These are phyloP conservation scores for Fusarium camptoceras DNA, from an alignment of 2,329 filamentous ascomycete genomes.

Conservation along the genomic window DNA sequence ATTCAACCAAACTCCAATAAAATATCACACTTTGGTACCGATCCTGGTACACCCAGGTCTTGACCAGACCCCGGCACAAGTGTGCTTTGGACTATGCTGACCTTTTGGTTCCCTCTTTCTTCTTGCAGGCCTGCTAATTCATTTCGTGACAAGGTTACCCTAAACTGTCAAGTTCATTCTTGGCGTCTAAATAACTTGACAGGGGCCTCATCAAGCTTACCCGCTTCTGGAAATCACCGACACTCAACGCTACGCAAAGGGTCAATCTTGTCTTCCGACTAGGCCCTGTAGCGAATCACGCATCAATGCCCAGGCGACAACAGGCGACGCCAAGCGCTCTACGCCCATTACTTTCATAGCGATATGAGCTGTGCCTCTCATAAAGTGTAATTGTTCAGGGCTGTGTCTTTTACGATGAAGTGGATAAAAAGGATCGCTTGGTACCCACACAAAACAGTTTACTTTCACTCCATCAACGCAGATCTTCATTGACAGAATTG, in stretches of 20 bases:
- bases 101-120: too few relatives aligned
- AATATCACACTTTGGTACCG: too few relatives aligned
- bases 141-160: not conserved
- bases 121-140: not conserved
- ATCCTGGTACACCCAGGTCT: too few relatives aligned
- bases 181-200: not conserved
- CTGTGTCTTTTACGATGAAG: too few relatives aligned
- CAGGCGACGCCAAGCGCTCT: not conserved
- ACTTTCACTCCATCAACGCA: accelerated
- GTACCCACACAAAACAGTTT: not conserved
- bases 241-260: not conserved
- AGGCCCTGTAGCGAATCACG: not conserved
- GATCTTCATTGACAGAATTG: not conserved
- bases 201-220: not conserved
- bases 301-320: not conserved
- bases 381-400: not conserved
- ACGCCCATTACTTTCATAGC: accelerated
- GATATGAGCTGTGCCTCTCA: not conserved
- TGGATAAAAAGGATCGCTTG: not conserved
- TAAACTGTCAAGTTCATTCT: not conserved
- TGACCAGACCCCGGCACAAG: too few relatives aligned
- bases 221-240: not conserved
- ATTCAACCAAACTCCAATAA: too few relatives aligned
- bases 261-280: not conserved
- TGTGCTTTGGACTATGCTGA: too few relatives aligned